Evolutionary conservation across 2,329 filamentous ascomycete genomes (phyloP), one percentile per base, ranked within the genome.

Genomic region (Epichloe festucae): DNA sequence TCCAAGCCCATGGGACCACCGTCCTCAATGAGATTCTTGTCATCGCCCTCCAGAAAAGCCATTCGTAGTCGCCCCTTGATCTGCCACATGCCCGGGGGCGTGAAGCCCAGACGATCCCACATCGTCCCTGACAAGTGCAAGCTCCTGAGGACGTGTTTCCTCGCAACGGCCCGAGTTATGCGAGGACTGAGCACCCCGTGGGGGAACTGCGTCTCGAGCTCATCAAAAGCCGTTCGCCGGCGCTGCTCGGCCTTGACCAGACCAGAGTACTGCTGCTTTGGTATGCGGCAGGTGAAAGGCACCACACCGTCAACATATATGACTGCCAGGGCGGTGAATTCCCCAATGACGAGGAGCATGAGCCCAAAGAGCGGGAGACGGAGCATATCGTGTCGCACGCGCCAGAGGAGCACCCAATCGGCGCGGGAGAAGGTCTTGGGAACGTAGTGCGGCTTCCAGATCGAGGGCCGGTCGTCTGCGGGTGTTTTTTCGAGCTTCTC

Each of bases 241-340:
- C 79, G 67, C 47, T 70, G 65, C 62, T 87, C 78, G 1, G 73
- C 67, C 56, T 75, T 73, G 49, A 78, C 69, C 53, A 81, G 68
- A 40, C 81, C 75, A 38, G 73, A 67, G 8, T 74, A 70, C 6
- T 87, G 71, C 69, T 96, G 91, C 40, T 70, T 72, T 0, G 91
- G 91, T 53, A 96, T 85, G 11, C 89, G 79, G 66, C 91, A 96
- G 0, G 88, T 85, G 59, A 81, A 80, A 0, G 91, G 91, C 27
- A 95, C 85, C 21, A 89, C 72, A 39, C 71, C 71, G 19, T 82
- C 81, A 27, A 95, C 70, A 35, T 81, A 77, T 6, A 89, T 71
- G 1, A 95, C 84, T 5, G 94, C 68, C 5, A 97, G 63, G 0
- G 90, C 89, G 1, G 90, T 87, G 69, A 95, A 84, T 68, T 97